Conservation (phyloP, 148 eudicot species). For the Rhododendron simsii region DNA sequence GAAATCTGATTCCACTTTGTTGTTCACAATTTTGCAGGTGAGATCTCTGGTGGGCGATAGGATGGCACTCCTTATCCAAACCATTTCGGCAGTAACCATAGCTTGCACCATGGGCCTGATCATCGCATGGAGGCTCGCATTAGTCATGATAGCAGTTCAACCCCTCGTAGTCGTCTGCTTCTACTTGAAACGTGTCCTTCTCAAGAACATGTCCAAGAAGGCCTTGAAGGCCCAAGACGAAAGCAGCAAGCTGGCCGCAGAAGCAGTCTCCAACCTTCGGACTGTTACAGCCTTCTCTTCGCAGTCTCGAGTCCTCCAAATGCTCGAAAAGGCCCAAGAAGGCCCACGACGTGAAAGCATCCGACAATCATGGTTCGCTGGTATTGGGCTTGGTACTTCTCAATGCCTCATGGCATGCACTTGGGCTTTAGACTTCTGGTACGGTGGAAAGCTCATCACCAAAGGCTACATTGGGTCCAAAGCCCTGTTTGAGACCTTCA, state of each 20-base stretch:
- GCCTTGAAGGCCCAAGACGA: not conserved
- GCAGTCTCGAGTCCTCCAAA: not conserved
- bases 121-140: slow-evolving; percentile 1
- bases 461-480: not conserved
- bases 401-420: not conserved
- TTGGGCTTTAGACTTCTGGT: slow-evolving; percentile 1
- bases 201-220: not conserved
- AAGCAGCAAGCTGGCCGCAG: not conserved
- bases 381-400: not conserved
- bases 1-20: not conserved
- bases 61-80: not conserved
- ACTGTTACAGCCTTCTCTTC: not conserved
- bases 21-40: not conserved
- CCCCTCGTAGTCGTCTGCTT: not conserved
- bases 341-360: not conserved
- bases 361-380: not conserved
- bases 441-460: not conserved
- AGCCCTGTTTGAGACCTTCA: not conserved
- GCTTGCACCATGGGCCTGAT: not conserved
- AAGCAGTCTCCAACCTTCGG: not conserved
- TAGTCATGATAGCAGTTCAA: not conserved
- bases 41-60: not conserved
- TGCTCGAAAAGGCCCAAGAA: not conserved
- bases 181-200: not conserved
- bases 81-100: not conserved